Conservation (phyloP, 2,329 filamentous ascomycete species). For the Microcera coccophila region DNA sequence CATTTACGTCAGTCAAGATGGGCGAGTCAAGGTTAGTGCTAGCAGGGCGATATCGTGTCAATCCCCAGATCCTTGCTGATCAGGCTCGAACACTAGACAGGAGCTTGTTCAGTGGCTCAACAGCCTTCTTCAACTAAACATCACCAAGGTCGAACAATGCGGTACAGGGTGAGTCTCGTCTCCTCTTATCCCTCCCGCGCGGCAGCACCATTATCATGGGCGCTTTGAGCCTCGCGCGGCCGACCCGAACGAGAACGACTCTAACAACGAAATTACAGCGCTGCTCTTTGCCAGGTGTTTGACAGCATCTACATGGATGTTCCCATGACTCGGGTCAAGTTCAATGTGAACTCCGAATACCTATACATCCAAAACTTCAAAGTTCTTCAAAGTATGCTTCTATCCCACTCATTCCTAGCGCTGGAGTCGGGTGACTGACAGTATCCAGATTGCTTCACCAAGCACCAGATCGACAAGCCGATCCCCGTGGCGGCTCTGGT, state of each 20-base stretch:
- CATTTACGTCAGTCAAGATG: constrained; percentile 39
- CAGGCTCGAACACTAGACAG: constrained; percentile 62
- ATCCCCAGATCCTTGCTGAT: constrained; percentile 15
- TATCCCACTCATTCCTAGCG: not conserved
- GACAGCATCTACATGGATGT: constrained; percentile 97
- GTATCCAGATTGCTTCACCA: constrained; percentile 68
- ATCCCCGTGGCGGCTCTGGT: constrained; percentile 84
- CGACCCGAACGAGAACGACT: constrained; percentile 1
- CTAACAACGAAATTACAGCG: constrained; percentile 51
- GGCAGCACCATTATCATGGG: constrained; percentile 17
- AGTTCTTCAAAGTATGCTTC: constrained; percentile 77
- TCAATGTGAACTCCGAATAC: constrained; percentile 96
- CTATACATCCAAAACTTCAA: constrained; percentile 99
- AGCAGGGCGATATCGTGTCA: not conserved
- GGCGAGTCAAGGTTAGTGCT: constrained; percentile 45
- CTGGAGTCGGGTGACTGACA: constrained; percentile 11
- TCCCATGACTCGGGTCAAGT: constrained; percentile 94
- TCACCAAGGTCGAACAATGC: constrained; percentile 98
- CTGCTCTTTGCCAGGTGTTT: constrained; percentile 93
- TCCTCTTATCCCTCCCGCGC: constrained; percentile 25
- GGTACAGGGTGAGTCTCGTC: constrained; percentile 74
- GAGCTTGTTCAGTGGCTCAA: constrained; percentile 96
- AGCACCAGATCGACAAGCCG: constrained; percentile 83
- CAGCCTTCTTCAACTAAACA: constrained; percentile 94
- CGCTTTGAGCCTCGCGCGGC: constrained; percentile 11